Evolutionary conservation across 2,329 filamentous ascomycete species (phyloP).

Genomic region (Pseudopyrenochaeta lycopersici): DNA sequence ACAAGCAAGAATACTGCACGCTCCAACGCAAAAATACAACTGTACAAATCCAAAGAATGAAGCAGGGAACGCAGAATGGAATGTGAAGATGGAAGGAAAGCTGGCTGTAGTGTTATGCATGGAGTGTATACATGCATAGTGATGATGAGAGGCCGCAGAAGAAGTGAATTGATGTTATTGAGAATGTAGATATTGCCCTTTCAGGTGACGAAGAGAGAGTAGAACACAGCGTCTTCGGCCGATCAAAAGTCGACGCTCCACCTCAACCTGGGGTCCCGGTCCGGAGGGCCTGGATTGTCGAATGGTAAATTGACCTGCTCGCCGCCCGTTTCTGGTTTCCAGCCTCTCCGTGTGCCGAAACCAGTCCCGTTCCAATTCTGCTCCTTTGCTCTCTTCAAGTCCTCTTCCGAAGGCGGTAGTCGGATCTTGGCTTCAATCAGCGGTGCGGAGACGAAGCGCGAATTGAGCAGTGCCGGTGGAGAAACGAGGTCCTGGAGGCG

Average conservation of each 20-base stretch:
- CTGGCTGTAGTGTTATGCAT: background rate
- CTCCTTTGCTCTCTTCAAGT: conserved; percentile 31
- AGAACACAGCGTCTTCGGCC: too few relatives aligned
- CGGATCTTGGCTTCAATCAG: conserved; percentile 49
- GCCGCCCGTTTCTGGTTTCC: conserved; percentile 29
- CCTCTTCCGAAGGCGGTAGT: conserved; percentile 41
- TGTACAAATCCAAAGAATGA: background rate
- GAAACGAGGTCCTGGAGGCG: conserved; percentile 51
- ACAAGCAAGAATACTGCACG: background rate
- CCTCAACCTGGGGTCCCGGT: conserved; percentile 48
- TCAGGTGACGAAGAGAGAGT: too few relatives aligned
- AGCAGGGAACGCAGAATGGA: background rate
- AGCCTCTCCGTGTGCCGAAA: conserved; percentile 27
- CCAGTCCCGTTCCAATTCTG: conserved; percentile 27
- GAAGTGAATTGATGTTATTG: background rate
- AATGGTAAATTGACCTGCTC: conserved; percentile 38
- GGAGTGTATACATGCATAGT: background rate
- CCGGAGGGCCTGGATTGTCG: conserved; percentile 43
- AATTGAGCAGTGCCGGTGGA: conserved; percentile 42
- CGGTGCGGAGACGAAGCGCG: conserved; percentile 49
- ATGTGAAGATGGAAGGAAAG: conserved; percentile 2
- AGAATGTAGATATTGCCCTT: too few relatives aligned
- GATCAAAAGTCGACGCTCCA: conserved; percentile 55
- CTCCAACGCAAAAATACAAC: conserved; percentile 1
- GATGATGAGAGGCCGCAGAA: background rate